A percentile compares a stretch with the other conserved stretches of the same genome.
Evolutionary conservation across 495 filamentous ascomycete species (phyloP).

Genomic region (Xylaria grammica): DNA sequence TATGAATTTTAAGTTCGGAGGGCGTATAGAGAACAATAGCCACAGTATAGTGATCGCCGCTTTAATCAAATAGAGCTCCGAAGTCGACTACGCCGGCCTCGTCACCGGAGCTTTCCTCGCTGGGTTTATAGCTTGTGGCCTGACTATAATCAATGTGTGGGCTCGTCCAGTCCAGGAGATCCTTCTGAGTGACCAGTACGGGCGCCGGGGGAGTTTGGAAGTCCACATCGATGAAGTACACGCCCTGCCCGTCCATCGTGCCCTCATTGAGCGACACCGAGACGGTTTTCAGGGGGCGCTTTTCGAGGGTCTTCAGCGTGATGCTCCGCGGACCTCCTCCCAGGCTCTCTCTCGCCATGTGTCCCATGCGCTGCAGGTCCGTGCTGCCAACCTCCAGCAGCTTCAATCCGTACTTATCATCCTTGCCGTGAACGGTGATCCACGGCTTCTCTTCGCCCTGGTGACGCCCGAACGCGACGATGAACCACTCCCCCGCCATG

Average conservation of each 20-base stretch:
- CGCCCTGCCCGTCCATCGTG: background rate
- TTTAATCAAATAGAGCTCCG: no score
- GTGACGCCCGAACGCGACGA: background rate
- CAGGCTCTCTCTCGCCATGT: background rate
- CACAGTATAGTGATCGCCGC: no score
- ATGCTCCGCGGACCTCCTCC: background rate
- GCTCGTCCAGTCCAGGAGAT: no score
- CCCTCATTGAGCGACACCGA: background rate
- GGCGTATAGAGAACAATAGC: no score
- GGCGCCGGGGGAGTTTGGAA: background rate
- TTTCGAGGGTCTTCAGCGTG: background rate
- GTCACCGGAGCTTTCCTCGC: no score
- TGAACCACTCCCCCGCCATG: background rate
- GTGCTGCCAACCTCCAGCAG: background rate
- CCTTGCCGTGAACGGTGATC: background rate
- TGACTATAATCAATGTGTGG: no score
- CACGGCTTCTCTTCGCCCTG: background rate
- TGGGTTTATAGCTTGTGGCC: no score
- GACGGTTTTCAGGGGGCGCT: background rate
- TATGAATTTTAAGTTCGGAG: no score
- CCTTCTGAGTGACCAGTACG: no score
- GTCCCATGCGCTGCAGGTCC: background rate
- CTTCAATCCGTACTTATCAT: background rate
- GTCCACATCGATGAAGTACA: slow-evolving; percentile 6
- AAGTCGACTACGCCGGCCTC: no score